Conservation (phyloP, 495 filamentous ascomycete genomes). For the Aspergillus baeticus region DNA sequence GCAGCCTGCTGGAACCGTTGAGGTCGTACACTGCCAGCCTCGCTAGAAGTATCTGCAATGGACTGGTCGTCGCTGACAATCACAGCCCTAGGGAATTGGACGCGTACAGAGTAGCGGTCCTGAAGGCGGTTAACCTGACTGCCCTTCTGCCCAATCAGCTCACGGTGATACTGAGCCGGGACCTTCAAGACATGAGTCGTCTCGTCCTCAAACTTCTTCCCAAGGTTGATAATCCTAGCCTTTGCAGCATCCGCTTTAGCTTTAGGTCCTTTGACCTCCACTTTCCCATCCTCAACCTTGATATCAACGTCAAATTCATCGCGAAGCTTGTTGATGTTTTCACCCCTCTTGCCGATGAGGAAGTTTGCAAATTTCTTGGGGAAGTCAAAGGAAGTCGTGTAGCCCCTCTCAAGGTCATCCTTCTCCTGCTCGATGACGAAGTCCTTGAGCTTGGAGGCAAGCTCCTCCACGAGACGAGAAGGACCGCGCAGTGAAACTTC, state of each 20-base stretch:
- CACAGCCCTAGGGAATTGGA: conserved; percentile 85
- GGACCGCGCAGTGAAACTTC: conserved; percentile 76
- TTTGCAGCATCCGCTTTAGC: conserved; percentile 82
- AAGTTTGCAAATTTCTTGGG: conserved; percentile 91
- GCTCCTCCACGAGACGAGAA: conserved; percentile 62
- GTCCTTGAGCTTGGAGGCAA: conserved; percentile 64
- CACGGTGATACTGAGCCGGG: conserved; percentile 81
- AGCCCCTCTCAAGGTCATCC: conserved; percentile 85
- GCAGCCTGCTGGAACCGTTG: conserved; percentile 68
- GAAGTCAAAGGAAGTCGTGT: conserved; percentile 82
- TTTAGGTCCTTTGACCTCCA: conserved; percentile 69
- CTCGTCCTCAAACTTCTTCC: conserved; percentile 82
- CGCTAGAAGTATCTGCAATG: conserved; percentile 66
- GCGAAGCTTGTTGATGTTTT: conserved; percentile 91
- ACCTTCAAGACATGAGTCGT: conserved; percentile 83
- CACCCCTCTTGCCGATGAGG: conserved; percentile 87
- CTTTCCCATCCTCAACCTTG: conserved; percentile 72
- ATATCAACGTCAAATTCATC: conserved; percentile 98
- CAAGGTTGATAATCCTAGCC: conserved; percentile 69
- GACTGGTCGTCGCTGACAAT: conserved; percentile 67
- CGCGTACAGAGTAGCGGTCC: conserved; percentile 84
- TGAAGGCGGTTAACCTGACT: conserved; percentile 68
- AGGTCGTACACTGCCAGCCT: conserved; percentile 58
- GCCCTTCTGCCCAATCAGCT: conserved; percentile 65
- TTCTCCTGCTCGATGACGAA: conserved; percentile 83